Percentiles rank a stretch among this genome's conserved stretches.
phyloP scores from a whole-genome alignment of 768 basidiomycete species.

The Xerocomellus intermedius region DNA sequence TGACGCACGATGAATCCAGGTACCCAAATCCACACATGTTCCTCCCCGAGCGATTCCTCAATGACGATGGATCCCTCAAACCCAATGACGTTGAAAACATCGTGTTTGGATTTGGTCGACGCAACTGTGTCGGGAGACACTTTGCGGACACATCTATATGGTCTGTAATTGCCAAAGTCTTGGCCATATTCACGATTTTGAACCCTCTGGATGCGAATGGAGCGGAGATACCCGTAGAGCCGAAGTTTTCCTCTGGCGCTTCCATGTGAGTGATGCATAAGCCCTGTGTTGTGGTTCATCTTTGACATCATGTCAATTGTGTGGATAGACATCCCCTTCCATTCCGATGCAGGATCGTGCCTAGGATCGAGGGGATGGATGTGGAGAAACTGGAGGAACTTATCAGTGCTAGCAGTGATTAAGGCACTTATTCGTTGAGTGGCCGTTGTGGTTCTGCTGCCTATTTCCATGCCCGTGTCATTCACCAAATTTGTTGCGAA shows the following conservation, averaged over 20 bases:
- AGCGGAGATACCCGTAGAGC: slow-evolving; percentile 14
- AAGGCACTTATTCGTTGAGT: too few species aligned
- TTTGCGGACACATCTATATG: slow-evolving; percentile 22
- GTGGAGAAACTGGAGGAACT: too few species aligned
- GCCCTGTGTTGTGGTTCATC: too few species aligned
- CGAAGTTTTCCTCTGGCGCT: slow-evolving; percentile 3
- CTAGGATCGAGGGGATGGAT: too few species aligned
- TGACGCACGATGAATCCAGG: slow-evolving; percentile 24
- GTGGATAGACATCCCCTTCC: neutral
- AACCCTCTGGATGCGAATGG: slow-evolving; percentile 1
- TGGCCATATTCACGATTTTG: slow-evolving; percentile 5
- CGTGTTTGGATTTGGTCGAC: slow-evolving; percentile 27
- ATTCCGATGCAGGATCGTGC: neutral
- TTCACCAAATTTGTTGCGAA: too few species aligned
- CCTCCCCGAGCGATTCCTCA: slow-evolving; percentile 40
- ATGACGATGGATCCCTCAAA: slow-evolving; percentile 22
- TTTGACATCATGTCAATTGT: neutral
- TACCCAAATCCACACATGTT: slow-evolving; percentile 37
- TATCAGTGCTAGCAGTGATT: too few species aligned
- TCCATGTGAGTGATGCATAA: neutral
- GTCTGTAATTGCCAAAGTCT: slow-evolving; percentile 10
- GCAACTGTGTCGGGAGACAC: slow-evolving; percentile 24
- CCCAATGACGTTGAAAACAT: slow-evolving; percentile 6
- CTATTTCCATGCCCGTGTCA: too few species aligned
- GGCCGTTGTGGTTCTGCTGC: too few species aligned